Base-by-base conservation (phyloP, 805 yeast genomes). In the Brettanomyces bruxellensis region DNA sequence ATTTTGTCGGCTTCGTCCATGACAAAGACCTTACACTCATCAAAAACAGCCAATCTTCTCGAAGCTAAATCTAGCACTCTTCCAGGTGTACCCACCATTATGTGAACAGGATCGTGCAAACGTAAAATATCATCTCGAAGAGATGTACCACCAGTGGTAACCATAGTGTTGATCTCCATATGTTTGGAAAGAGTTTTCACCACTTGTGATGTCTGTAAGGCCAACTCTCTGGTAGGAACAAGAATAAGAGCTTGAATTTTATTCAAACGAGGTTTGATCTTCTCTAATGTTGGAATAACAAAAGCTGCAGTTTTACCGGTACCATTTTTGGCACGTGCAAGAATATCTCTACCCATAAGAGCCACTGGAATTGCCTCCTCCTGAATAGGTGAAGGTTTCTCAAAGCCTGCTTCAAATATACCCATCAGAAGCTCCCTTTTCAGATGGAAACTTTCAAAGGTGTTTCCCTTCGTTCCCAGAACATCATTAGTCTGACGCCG, bases 1-100 rank as follows among this genome's bases (percentile, higher is more conserved):
- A 93, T 86, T 67, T 93, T 93, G 68, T 93, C 99, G 48, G 99
- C 99, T 73, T 93, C 99, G 67, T 93, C 99, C 97, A 93, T 89
- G 45, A 95, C 82, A 64, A 93, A 89, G 64, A 87, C 73, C 40
- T 85, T 82, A 68, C 96, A 87, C 51, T 83, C 85, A 46, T 86
- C 80, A 49, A 93, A 76, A 61, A 91, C 95, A 11, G 95, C 96
- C 46, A 91, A 73, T 45, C 77, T 74, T 71, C 96, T 83, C 32
- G 89, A 76, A 5, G 97, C 96, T 61, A 93, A 78, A 68, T 93
- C 99, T 50, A 93, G 76, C 36, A 93, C 90, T 73, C 99, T 83
- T 57, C 99, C 99, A 3, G 98, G 98, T 34, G 99, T 93, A 54
- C 97, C 99, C 39, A 93, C 99, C 50, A 93, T 70, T 38, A 93